Base-by-base conservation (phyloP, 345 rosid species). In the Linum lewisii region DNA sequence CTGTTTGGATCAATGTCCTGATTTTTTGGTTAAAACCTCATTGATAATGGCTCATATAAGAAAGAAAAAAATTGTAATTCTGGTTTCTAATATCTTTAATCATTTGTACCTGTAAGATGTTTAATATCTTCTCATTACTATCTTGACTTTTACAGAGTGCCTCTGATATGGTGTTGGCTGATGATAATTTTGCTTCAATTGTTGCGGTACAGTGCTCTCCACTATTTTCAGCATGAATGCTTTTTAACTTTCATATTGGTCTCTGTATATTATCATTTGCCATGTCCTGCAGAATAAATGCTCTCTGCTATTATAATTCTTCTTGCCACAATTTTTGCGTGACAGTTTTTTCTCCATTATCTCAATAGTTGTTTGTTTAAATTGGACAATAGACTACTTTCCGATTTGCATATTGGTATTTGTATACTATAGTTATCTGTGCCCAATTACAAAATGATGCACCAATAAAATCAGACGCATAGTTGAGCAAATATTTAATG, bases 81-180 rank as follows among this genome's bases (percentile, higher is more conserved):
- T 29, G 34, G 34, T 29, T 29, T 29, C 7, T 29, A 29, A 29
- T 29, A 29, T 29, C 34, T 29, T 8, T 29, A 0, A 29, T 29
- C 34, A 29, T 29, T 29, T 29, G 34, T 29, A 29, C 6, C 34
- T 29, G 34, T 8, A 29, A 29, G 7, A 8, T 29, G n/a, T 29
- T 29, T 29, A 29, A 29, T 29, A 10, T 20, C 4, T 4, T 19
- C 59, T 19, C 18, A 16, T 47, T 44, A 57, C 26, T 58, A 21
- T 59, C 15, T 70, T 68, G 74, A 61, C 58, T 60, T 62, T 63
- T 77, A 55, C 92, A 93, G 99, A 93, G 90, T 70, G 97, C 99
- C 75, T 85, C 99, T 53, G 99, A 93, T 81, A 93, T 93, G 99
- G 97, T 93, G 77, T 79, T 93, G 84, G 99, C 95, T n/a, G 99